Conservation (phyloP, 441 rosid genomes). For the Brassica hybrid region DNA sequence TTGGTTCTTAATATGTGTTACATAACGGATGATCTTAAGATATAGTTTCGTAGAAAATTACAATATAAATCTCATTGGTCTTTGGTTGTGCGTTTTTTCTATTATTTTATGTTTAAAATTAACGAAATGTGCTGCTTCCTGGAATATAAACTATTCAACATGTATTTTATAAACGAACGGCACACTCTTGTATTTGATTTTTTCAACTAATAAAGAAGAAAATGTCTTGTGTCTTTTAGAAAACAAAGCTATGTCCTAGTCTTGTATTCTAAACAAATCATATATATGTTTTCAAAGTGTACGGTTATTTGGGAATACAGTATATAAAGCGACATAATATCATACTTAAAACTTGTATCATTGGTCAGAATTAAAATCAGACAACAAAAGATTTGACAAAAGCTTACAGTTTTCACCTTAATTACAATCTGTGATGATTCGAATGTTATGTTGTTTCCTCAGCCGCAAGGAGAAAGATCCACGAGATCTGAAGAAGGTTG, state of each 20-base stretch:
- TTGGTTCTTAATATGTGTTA: no score
- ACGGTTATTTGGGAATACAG: neutral
- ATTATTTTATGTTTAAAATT: neutral
- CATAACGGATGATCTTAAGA: no score
- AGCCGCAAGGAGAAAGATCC: constrained; percentile 3
- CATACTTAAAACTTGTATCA: neutral
- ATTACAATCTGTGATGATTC: constrained; percentile 13
- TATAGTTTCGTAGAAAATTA: no score
- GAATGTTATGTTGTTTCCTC: constrained; percentile 24
- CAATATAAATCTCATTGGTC: no score
- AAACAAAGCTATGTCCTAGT: neutral
- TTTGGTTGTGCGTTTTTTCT: no score
- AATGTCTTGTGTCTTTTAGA: neutral
- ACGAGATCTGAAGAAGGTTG: neutral
- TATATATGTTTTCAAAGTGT: neutral
- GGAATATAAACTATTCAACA: neutral
- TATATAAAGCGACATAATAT: neutral
- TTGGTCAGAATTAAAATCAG: no score
- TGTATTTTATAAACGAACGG: neutral
- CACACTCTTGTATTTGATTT: constrained; percentile 18
- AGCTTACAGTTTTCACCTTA: neutral
- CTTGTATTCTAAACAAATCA: constrained; percentile 9
- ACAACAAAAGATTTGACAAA: neutral
- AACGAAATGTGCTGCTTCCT: neutral
- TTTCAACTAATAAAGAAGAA: constrained; percentile 2